These are phyloP conservation scores for Gracilaria domingensis DNA, from an alignment of 23 red algal species.

Conservation along the genomic window DNA sequence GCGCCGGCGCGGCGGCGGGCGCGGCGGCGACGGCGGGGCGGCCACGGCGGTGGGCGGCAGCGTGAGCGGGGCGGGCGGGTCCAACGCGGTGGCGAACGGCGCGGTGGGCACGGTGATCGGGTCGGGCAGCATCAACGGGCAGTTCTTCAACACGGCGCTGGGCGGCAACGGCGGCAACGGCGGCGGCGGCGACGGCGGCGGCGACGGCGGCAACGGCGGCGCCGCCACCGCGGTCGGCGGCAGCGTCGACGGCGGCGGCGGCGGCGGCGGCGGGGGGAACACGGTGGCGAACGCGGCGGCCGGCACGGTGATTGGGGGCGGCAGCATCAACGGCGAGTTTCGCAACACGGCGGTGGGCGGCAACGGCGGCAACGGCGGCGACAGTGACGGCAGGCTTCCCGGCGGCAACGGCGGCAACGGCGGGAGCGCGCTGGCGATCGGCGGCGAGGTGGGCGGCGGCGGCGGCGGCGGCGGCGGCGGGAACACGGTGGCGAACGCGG, in stretches of 20 bases:
- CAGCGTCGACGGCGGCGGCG: not conserved
- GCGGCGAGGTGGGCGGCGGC: not conserved
- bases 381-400: not conserved
- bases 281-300: not conserved
- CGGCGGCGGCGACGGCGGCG: too few relatives aligned
- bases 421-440: not conserved
- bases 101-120: not conserved
- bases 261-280: not conserved
- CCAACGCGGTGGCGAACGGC: not conserved
- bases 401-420: not conserved
- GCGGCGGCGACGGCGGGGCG: too few relatives aligned
- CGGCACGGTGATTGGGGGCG: not conserved
- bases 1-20: too few relatives aligned
- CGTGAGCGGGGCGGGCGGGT: too few relatives aligned
- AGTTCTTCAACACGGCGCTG: not conserved
- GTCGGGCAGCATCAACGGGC: not conserved
- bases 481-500: not conserved
- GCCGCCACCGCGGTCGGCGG: not conserved
- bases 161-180: not conserved
- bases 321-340: not conserved
- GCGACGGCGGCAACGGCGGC: not conserved
- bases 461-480: too few relatives aligned
- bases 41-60: too few relatives aligned
- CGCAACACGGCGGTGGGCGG: not conserved
- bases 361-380: not conserved